phyloP scores from a whole-genome alignment of 176 grass and related monocot species.

The Rhynchospora breviuscula region DNA sequence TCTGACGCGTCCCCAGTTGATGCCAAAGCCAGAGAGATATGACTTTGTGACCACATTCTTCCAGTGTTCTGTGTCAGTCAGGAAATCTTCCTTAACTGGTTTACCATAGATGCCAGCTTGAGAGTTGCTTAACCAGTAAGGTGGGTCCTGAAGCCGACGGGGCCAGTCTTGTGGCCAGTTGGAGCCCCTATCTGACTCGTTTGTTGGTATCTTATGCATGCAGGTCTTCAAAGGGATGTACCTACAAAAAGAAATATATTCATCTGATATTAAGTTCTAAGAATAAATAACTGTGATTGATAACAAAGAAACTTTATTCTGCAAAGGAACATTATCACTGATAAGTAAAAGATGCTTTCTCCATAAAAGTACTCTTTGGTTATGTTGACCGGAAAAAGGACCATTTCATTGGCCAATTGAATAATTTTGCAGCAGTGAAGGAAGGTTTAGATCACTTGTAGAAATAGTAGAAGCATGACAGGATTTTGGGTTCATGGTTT shows the following conservation, averaged over 20 bases:
- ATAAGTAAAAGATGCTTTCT: not conserved
- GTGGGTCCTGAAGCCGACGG: slow-evolving; percentile 40
- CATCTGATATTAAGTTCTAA: not conserved
- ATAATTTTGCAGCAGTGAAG: not conserved
- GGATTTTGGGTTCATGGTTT: not conserved
- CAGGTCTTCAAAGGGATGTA: slow-evolving; percentile 81
- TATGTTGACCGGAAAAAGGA: not conserved
- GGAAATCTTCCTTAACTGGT: slow-evolving; percentile 63
- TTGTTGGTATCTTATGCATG: slow-evolving; percentile 61
- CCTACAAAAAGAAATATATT: slow-evolving; percentile 20
- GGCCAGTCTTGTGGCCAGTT: slow-evolving; percentile 69
- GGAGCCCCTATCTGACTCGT: slow-evolving; percentile 38
- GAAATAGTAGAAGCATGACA: not conserved
- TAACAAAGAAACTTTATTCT: not conserved
- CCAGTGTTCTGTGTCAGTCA: slow-evolving; percentile 65
- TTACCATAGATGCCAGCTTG: slow-evolving; percentile 58
- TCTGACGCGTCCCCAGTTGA: slow-evolving; percentile 85
- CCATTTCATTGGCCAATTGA: not conserved
- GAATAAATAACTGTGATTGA: not conserved
- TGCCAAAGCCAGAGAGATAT: slow-evolving; percentile 65
- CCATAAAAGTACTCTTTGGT: not conserved
- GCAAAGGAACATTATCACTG: not conserved
- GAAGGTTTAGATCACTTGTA: no score
- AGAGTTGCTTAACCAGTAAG: slow-evolving; percentile 68
- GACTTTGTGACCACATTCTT: slow-evolving; percentile 51